Conservation (phyloP, 108 stramenopile genomes). For the Parietichytrium sp. region DNA sequence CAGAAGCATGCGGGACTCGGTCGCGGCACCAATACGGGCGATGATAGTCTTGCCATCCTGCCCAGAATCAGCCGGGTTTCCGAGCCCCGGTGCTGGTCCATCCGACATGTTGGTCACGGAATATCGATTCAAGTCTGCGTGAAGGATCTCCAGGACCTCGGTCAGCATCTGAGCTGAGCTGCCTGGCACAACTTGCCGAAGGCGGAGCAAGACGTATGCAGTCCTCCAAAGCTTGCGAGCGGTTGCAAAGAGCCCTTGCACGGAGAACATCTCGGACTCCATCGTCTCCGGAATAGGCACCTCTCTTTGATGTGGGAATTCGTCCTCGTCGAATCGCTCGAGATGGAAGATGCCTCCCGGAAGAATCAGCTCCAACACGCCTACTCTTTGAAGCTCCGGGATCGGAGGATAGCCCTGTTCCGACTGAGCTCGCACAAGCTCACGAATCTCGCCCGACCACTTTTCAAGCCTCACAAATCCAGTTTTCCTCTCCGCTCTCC, state of each 20-base stretch:
- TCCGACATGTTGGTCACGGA: no score
- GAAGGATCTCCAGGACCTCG: neutral
- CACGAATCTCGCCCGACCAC: neutral
- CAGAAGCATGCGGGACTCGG: neutral
- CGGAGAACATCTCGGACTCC: neutral
- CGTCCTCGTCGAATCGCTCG: neutral
- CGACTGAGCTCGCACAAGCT: neutral
- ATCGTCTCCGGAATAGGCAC: constrained; percentile 1
- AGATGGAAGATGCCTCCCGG: constrained; percentile 8
- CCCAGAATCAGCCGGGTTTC: neutral
- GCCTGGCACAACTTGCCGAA: constrained; percentile 23
- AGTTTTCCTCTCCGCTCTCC: constrained; percentile 3
- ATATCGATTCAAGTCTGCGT: no score
- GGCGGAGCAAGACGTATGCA: neutral
- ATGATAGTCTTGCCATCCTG: neutral
- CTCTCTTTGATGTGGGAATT: neutral
- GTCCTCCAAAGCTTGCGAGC: neutral
- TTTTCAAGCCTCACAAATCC: neutral
- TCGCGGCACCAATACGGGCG: neutral
- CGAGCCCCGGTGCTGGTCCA: constrained; percentile 1
- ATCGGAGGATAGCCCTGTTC: neutral
- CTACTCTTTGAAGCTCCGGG: neutral
- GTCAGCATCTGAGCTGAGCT: neutral
- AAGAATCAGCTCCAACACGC: neutral
- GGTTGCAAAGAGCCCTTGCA: neutral